Percentiles rank a stretch among this genome's conserved stretches.
Evolutionary conservation across 2,329 filamentous ascomycete genomes (phyloP).

Genomic region (Apiospora aurea): DNA sequence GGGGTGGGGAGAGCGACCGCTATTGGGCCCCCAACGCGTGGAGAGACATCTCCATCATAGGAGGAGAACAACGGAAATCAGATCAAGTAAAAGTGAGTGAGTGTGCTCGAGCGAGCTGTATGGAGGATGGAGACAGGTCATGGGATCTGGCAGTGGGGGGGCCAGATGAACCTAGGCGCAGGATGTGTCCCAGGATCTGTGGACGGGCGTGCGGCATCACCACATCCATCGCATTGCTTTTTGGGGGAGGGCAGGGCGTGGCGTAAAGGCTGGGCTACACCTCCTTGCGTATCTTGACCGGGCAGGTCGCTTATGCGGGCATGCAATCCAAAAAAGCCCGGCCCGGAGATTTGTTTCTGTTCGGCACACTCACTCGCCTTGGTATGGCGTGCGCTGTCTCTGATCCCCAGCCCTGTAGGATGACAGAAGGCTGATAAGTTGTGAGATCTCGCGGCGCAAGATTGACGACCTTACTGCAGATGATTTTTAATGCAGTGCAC

Average conservation of each 20-base stretch:
- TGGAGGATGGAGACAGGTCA: background rate
- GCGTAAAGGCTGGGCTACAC: background rate
- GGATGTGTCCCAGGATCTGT: background rate
- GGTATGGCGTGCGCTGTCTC: background rate
- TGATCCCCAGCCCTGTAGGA: background rate
- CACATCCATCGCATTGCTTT: background rate
- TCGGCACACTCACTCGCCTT: background rate
- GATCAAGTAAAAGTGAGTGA: background rate
- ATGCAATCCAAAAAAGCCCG: background rate
- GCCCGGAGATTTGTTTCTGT: background rate
- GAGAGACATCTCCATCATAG: background rate
- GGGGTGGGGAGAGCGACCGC: background rate
- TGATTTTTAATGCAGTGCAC: background rate
- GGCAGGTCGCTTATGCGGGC: background rate
- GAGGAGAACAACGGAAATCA: background rate
- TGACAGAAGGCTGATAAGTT: background rate
- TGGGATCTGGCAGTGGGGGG: constrained; percentile 4
- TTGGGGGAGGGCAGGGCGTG: background rate
- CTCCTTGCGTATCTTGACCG: background rate
- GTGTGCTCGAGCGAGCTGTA: constrained; percentile 2
- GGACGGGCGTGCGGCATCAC: background rate
- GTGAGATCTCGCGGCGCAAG: background rate
- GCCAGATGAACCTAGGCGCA: background rate
- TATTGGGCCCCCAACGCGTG: constrained; percentile 4
- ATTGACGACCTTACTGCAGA: background rate